Percentiles rank a stretch among this genome's conserved stretches.
These are phyloP conservation scores for Populus trichocarpa DNA, from an alignment of 441 rosid genomes.

Conservation along the genomic window DNA sequence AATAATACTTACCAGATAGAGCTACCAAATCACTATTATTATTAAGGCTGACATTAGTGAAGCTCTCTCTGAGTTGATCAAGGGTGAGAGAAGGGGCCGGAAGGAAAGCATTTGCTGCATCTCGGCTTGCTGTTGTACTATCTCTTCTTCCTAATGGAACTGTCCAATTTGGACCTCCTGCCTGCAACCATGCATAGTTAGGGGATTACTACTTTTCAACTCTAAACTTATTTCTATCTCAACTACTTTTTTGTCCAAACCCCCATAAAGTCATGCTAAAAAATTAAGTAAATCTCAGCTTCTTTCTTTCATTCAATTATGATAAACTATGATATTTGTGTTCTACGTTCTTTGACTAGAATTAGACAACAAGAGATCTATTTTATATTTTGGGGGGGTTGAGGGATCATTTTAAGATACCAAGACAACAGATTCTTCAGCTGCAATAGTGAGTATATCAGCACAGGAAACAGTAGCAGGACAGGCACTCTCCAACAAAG, in stretches of 20 bases:
- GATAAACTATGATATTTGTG: too few relatives aligned
- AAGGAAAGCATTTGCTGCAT: constrained; percentile 26
- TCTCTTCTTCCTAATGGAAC: constrained; percentile 57
- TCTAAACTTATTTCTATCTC: too few relatives aligned
- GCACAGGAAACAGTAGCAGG: constrained; percentile 75
- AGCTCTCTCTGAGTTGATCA: constrained; percentile 15
- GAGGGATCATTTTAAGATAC: constrained; percentile 22
- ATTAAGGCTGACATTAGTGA: constrained; percentile 36
- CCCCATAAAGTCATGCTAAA: too few relatives aligned
- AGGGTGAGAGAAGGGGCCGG: constrained; percentile 37
- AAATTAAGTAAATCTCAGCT: too few relatives aligned
- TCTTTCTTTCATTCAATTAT: too few relatives aligned
- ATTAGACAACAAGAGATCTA: too few relatives aligned
- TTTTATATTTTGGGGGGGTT: too few relatives aligned
- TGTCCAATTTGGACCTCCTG: constrained; percentile 54
- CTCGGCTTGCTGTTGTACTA: constrained; percentile 33
- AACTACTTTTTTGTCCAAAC: too few relatives aligned
- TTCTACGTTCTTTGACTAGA: too few relatives aligned
- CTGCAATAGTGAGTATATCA: constrained; percentile 65
- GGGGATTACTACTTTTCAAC: too few relatives aligned
- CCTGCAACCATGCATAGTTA: constrained; percentile 1
- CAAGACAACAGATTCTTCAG: constrained; percentile 54
- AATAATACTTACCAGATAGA: constrained; percentile 42
- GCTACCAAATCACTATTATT: constrained; percentile 51
- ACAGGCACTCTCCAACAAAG: constrained; percentile 47